Percentiles rank a stretch among this genome's conserved stretches.
phyloP scores from a whole-genome alignment of 345 rosid genomes.

The Euphorbia lathyris region DNA sequence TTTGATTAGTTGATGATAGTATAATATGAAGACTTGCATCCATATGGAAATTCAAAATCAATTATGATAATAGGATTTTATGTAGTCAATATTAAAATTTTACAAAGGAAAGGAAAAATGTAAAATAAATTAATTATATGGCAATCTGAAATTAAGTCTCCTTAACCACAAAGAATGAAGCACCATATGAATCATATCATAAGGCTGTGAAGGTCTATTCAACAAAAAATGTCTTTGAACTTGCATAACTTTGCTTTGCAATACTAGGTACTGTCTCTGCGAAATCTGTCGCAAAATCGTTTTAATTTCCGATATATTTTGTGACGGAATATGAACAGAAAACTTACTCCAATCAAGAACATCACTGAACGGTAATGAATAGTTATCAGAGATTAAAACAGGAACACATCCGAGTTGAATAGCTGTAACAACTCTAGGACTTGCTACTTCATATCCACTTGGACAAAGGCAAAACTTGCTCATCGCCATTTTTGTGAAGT shows the following conservation, averaged over 20 bases:
- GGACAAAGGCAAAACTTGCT: conserved; percentile 61
- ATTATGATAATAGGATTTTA: too few relatives aligned
- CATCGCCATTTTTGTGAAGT: conserved; percentile 40
- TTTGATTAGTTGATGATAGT: too few relatives aligned
- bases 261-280: conserved; percentile 22
- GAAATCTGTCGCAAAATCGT: conserved; percentile 40
- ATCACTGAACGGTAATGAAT: conserved; percentile 55
- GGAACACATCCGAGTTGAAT: conserved; percentile 57
- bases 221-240: conserved; percentile 49
- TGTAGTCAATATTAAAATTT: too few relatives aligned
- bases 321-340: conserved; percentile 37
- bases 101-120: not conserved
- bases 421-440: conserved; percentile 58
- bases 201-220: conserved; percentile 57
- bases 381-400: conserved; percentile 44
- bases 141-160: conserved; percentile 46
- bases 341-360: conserved; percentile 58
- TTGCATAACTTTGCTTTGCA: conserved; percentile 37
- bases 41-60: too few relatives aligned
- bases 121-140: not conserved
- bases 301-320: conserved; percentile 46
- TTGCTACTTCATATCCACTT: conserved; percentile 67
- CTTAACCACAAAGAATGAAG: conserved; percentile 67
- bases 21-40: too few relatives aligned
- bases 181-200: conserved; percentile 59